Base-by-base conservation (phyloP, 495 filamentous ascomycete species). In the Tuber melanosporum region DNA sequence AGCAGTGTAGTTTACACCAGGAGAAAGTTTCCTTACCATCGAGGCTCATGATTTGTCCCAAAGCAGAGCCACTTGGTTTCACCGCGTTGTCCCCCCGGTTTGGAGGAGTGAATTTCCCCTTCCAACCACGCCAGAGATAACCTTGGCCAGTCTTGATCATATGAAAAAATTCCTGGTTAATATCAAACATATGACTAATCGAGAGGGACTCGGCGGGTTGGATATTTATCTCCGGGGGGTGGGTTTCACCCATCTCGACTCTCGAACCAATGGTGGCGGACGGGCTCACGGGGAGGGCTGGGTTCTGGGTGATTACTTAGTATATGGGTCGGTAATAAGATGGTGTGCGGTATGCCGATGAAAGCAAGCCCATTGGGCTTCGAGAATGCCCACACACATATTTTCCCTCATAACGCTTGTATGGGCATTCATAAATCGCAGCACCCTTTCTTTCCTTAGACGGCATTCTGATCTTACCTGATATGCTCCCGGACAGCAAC, bases 81-180 rank as follows among this genome's bases (percentile, higher is more conserved):
- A 73, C 22, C 41, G 45, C 75, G 36, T 36, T 70, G 20, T 72
- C 66, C 17, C 42, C 52, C 71, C 41, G 77, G 19, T 49, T 73
- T 7, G n/a, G 46, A 47, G 39, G 73, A 4, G 78, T 79, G 71
- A 79, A 80, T 42, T 69, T 80, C 36, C 78, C 78, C 1, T 49
- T 73, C 78, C 78, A 80, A 43, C 72, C 69, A 22, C 78, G 75
- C 78, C 78, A 80, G 46, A 80, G 45, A 22, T 79, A 47, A 14
- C 73, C 77, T 14, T 44, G 14, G 1, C 73, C 71, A 5, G 43
- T 46, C 44, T 71, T 70, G 66, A 76, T 66, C 19, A 74, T 70
- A 41, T 71, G 72, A 22, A 75, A 75, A 41, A 70, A 62, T 42
- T 79, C 77, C 32, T 76, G 73, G 1, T 70, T 49, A 26, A 43